Evolutionary conservation across 768 basidiomycete genomes (phyloP), one percentile per base, ranked within the genome.

Genomic region (Paxillus ammoniavirescens): DNA sequence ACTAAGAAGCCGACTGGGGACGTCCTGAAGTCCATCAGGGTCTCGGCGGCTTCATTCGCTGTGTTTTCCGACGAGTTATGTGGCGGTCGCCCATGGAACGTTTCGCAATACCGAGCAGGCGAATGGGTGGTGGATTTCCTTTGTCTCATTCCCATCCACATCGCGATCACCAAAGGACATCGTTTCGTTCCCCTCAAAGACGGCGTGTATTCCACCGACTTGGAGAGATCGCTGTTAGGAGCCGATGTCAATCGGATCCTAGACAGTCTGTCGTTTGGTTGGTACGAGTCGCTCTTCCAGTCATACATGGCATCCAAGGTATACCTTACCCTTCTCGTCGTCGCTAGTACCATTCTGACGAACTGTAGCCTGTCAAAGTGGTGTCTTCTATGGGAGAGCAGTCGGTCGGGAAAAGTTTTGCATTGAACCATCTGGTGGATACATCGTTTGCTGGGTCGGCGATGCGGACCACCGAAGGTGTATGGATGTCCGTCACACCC

Each of bases 321-420:
- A 40, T 17, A 17, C 15, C 17, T 18, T 55, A 21, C 28, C 28
- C 28, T 30, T 42, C 8, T 42, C 5, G 6, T 45, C 42, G 14
- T 21, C 7, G 12, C 4, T 17, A 14, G 15, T 12, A 26, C 21
- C 5, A 13, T 44, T 30, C 47, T 58, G 5, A 58, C 23, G 31
- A 23, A n/a, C 30, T 40, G 52, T 35, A 82, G 78, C 80, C 79
- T 15, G 82, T 83, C 8, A 78, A 76, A 57, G 82, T 83, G 4
- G 80, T 82, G 2, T 81, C 82, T 0, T 83, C 84, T 0, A 84
- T 85, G 84, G 83, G 83, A 1, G 83, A 84, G 61, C 84, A 86
- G 60, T 84, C 82, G 0, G 83, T 86, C 1, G 84, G 83, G 0
- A 84, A 84, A 58, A 81, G 77, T 48, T 86, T 76, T 49, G 69